Percentiles rank a stretch among this genome's conserved stretches.
Evolutionary conservation across 192 early-diverging fungal species (phyloP).

Genomic region (Entophlyctis luteolus): DNA sequence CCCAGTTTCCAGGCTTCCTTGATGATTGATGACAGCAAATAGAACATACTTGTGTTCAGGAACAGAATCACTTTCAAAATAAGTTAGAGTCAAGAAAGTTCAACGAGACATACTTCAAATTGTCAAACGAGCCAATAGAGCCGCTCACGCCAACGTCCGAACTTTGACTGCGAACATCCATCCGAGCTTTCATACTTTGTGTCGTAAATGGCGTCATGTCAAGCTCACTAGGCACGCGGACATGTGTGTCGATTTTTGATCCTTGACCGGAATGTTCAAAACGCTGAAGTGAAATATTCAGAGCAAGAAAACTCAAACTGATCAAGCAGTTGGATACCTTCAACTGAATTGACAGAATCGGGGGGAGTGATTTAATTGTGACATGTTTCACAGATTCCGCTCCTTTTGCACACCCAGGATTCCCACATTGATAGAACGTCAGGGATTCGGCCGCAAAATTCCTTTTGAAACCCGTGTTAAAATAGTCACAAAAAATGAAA

Average conservation of each 20-base stretch:
- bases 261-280: conserved; percentile 71
- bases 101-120: conserved; percentile 10
- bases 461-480: conserved; percentile 19
- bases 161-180: conserved; percentile 1
- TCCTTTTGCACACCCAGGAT: conserved; percentile 23
- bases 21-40: conserved; percentile 90
- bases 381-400: conserved; percentile 67
- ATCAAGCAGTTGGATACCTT: conserved; percentile 56
- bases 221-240: conserved; percentile 75
- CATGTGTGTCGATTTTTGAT: conserved; percentile 84
- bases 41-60: conserved; percentile 76
- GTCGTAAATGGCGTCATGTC: conserved; percentile 92
- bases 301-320: background rate
- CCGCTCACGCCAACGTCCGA: conserved; percentile 15
- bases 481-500: background rate
- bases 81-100: background rate
- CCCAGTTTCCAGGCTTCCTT: conserved; percentile 87
- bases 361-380: conserved; percentile 77
- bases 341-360: conserved; percentile 85
- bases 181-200: conserved; percentile 40
- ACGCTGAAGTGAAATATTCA: conserved; percentile 50
- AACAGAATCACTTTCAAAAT: conserved; percentile 35
- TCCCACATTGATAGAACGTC: conserved; percentile 59
- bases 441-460: conserved; percentile 82
- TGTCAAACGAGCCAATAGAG: conserved; percentile 13